These are phyloP conservation scores for Ammopiptanthus mongolicus DNA, from an alignment of 306 rosid genomes.

Conservation along the genomic window DNA sequence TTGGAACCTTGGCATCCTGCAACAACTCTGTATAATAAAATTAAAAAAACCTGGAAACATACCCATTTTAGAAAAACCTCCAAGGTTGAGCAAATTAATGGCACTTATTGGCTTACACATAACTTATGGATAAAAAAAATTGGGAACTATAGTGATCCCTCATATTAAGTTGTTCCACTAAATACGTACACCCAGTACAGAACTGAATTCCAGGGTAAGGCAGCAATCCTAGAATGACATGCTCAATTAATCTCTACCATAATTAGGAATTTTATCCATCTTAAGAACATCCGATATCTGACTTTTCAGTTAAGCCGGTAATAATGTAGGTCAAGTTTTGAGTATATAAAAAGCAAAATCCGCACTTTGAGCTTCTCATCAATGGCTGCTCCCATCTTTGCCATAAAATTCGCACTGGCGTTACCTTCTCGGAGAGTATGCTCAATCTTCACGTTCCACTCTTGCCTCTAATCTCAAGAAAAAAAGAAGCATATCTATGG, in stretches of 20 bases:
- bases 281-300: not conserved
- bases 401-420: no score
- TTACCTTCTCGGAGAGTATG: no score
- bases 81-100: not conserved
- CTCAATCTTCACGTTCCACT: no score
- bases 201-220: not conserved
- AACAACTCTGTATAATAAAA: no score
- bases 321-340: not conserved
- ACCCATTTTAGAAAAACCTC: not conserved
- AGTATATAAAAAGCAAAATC: conserved; percentile 1
- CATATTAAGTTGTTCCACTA: not conserved
- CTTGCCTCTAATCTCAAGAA: no score
- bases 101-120: not conserved
- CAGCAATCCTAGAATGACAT: not conserved
- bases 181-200: not conserved
- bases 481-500: no score
- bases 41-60: no score
- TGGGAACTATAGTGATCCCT: not conserved
- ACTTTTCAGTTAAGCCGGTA: not conserved
- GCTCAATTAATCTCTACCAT: not conserved
- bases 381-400: no score
- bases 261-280: not conserved
- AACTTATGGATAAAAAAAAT: not conserved
- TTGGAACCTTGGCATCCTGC: no score
- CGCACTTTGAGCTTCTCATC: no score